These are phyloP conservation scores for Alternaria panax DNA, from an alignment of 2,329 filamentous ascomycete species.

Conservation along the genomic window DNA sequence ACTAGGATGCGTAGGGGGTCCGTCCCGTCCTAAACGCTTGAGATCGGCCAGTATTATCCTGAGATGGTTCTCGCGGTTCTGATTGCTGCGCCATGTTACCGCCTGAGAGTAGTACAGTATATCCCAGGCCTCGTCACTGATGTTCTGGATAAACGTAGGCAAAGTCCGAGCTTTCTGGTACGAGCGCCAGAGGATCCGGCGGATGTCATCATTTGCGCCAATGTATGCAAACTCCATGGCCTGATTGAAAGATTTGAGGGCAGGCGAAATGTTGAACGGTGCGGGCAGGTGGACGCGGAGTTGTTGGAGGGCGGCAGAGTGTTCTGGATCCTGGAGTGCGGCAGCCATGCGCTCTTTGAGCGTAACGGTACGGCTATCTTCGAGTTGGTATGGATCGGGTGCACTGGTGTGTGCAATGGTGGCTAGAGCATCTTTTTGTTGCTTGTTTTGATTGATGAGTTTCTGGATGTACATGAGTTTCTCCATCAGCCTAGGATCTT, in stretches of 20 bases:
- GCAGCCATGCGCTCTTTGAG: conserved; percentile 35
- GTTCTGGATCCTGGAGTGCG: conserved; percentile 39
- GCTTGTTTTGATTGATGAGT: conserved; percentile 28
- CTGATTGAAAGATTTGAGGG: conserved; percentile 45
- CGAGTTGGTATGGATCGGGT: conserved; percentile 40
- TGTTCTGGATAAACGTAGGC: conserved; percentile 42
- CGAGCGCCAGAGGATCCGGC: conserved; percentile 46
- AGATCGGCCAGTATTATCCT: conserved; percentile 39
- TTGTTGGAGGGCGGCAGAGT: conserved; percentile 35
- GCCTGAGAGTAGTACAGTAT: conserved; percentile 50
- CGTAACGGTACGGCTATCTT: conserved; percentile 30
- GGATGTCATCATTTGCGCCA: conserved; percentile 46
- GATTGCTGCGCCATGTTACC: conserved; percentile 45
- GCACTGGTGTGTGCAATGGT: conserved; percentile 31
- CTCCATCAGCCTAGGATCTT: conserved; percentile 43
- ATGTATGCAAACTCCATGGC: conserved; percentile 46
- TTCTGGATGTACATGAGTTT: conserved; percentile 43
- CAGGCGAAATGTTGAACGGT: conserved; percentile 43
- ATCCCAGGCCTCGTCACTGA: conserved; percentile 49
- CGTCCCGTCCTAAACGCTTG: conserved; percentile 39
- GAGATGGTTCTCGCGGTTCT: conserved; percentile 43
- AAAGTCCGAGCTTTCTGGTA: conserved; percentile 44
- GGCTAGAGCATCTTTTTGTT: conserved; percentile 20
- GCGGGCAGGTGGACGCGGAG: conserved; percentile 40
- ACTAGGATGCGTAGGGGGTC: conserved; percentile 46